Evolutionary conservation across 441 rosid genomes (phyloP).

Genomic region (Macaranga tanarius): DNA sequence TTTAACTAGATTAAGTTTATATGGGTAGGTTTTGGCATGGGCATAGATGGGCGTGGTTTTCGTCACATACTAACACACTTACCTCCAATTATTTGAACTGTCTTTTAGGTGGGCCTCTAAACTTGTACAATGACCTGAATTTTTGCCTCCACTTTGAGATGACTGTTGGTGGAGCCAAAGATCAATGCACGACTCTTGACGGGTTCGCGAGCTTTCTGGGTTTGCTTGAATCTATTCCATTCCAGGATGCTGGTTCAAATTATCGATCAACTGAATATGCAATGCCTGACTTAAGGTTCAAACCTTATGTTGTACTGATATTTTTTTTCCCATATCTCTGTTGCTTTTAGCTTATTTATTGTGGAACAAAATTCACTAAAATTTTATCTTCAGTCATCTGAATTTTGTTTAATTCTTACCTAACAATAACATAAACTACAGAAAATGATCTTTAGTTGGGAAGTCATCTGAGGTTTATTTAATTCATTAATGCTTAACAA

Average conservation of each 20-base stretch:
- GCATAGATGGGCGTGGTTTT: not conserved
- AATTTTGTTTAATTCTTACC: not conserved
- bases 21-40: not conserved
- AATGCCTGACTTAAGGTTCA: constrained; percentile 66
- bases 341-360: not conserved
- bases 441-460: not conserved
- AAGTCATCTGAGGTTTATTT: not conserved
- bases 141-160: constrained; percentile 59
- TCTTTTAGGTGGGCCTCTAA: constrained; percentile 48
- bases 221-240: constrained; percentile 84
- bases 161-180: constrained; percentile 52
- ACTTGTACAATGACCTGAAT: constrained; percentile 46
- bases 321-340: constrained; percentile 2
- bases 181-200: constrained; percentile 71
- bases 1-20: not conserved
- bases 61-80: not conserved
- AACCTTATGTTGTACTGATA: constrained; percentile 25
- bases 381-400: not conserved
- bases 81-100: constrained; percentile 6
- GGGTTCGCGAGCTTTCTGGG: constrained; percentile 79
- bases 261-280: constrained; percentile 54
- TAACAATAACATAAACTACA: not conserved
- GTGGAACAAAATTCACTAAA: constrained; percentile 7
- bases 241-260: constrained; percentile 62
- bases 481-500: not conserved